Conservation (phyloP, 2,329 filamentous ascomycete genomes). For the Epichloe aotearoae region DNA sequence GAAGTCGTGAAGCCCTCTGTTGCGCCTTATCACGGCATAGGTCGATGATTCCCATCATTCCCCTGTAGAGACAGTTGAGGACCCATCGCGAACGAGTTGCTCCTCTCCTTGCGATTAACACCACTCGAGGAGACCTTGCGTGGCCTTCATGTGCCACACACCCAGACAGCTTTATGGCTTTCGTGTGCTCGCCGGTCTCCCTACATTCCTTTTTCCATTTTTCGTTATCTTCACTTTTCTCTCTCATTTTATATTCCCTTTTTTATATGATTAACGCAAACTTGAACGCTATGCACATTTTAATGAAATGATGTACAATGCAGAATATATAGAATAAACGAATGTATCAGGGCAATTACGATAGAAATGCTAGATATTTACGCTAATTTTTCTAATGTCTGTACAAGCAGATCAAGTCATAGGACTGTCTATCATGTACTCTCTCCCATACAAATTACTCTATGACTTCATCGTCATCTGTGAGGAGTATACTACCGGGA, state of each 20-base stretch:
- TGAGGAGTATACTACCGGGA: background rate
- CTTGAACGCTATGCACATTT: background rate
- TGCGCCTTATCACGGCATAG: background rate
- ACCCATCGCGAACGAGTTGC: background rate
- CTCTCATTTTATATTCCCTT: background rate
- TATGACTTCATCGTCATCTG: background rate
- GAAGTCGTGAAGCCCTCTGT: constrained; percentile 14
- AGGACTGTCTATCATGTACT: background rate
- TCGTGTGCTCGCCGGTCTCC: too few relatives aligned
- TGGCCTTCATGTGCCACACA: too few relatives aligned
- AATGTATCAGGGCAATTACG: background rate
- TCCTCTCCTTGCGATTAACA: background rate
- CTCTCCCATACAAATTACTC: background rate
- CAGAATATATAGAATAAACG: background rate
- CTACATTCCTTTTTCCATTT: background rate
- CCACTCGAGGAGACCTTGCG: background rate
- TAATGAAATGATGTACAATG: background rate
- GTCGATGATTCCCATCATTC: too few relatives aligned
- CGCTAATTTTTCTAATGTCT: background rate
- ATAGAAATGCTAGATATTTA: background rate
- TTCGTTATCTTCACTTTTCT: background rate
- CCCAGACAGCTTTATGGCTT: background rate
- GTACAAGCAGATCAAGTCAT: too few relatives aligned
- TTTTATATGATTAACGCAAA: background rate
- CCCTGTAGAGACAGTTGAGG: too few relatives aligned